Base-by-base conservation (phyloP, 176 grass and related monocot species). In the Eremochloa ophiuroides region DNA sequence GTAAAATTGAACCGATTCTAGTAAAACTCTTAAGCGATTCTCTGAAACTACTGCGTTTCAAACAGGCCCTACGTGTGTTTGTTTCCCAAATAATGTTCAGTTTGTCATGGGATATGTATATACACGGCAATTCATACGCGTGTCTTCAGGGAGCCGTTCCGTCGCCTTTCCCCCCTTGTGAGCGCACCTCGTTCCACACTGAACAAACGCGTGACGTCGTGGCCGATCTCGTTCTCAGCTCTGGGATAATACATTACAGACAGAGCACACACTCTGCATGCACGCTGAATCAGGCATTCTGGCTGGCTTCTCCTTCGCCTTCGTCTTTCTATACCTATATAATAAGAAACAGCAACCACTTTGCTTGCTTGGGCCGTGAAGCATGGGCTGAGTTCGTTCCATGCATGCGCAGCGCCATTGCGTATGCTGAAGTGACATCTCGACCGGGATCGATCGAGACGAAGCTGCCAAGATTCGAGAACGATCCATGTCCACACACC, bases 171-270 rank as follows among this genome's bases (percentile, higher is more conserved):
- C 29, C 33, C 9, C 2, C 28, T 34, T 0, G 70, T 14, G 74
- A 75, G 38, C 2, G 69, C 56, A 48, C 80, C 70, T 38, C 39
- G 17, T 82, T 82, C 18, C 68, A 37, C 56, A 46, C 69, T 25
- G 41, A 85, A 17, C 44, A 74, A 74, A 80, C n/a, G n/a, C 68
- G 67, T 80, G 84, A 73, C 30, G 29, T 53, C 50, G 50, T 53
- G 50, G 18, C 20, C 50, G 63, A 67, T 53, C 18, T 14, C 31
- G 4, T 22, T 28, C n/a, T 33, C 11, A 26, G 31, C 31, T 13
- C 37, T 3, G 26, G n/a, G 46, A 65, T 66, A 39, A 69, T n/a
- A n/a, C n/a, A n/a, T n/a, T 61, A 9, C 27, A 10, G 63, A 39
- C 47, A 10, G 34, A 60, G 28, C 77, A 76, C 39, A 42, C 78